Evolutionary conservation across 73 alveolate genomes (phyloP).

Genomic region (Paramecium tetraurelia): DNA sequence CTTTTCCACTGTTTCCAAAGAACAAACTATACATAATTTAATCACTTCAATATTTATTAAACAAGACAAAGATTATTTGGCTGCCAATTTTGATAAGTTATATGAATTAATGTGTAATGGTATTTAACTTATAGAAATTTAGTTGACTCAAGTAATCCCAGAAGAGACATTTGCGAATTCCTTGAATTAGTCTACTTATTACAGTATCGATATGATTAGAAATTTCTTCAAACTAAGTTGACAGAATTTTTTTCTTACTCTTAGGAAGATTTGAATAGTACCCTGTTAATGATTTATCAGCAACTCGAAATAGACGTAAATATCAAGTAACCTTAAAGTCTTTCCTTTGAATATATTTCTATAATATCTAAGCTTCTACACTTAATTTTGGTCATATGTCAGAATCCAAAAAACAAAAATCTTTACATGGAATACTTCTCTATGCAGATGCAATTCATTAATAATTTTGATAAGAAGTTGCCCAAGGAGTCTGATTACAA

Average conservation of each 20-base stretch:
- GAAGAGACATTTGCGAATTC: not conserved
- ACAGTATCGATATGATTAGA: not conserved
- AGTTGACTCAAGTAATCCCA: not conserved
- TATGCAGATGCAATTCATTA: not conserved
- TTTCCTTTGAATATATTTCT: not conserved
- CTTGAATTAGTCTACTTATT: not conserved
- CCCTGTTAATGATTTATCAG: not conserved
- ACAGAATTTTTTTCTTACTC: not conserved
- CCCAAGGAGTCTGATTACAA: not conserved
- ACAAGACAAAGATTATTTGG: not conserved
- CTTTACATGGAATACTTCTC: not conserved
- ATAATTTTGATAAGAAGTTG: not conserved
- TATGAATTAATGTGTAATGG: not conserved
- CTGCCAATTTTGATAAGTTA: not conserved
- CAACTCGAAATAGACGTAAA: not conserved
- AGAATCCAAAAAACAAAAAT: not conserved
- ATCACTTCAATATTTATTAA: not conserved
- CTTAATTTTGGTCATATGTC: not conserved
- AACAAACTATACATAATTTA: not conserved
- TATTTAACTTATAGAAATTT: not conserved
- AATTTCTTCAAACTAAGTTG: not conserved
- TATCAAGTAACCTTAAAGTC: not conserved
- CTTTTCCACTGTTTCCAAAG: not conserved
- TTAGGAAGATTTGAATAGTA: not conserved
- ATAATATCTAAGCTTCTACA: not conserved